These are phyloP conservation scores for Trametes punicea DNA, from an alignment of 768 basidiomycete species.

Conservation along the genomic window DNA sequence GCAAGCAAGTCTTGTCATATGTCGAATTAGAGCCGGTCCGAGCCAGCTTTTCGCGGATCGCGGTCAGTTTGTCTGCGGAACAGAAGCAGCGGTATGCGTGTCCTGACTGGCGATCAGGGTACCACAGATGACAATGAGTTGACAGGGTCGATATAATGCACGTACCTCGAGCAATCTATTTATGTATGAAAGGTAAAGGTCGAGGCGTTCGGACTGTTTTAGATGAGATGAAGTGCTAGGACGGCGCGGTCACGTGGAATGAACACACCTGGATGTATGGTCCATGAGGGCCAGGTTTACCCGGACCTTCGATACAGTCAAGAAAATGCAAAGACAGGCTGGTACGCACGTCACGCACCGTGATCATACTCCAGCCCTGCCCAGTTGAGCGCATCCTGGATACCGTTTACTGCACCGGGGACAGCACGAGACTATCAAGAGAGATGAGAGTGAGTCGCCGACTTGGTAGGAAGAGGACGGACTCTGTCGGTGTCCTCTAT, in stretches of 20 bases:
- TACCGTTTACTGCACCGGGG: slow-evolving; percentile 79
- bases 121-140: background rate
- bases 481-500: slow-evolving; percentile 97
- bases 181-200: slow-evolving; percentile 76
- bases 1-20: slow-evolving; percentile 87
- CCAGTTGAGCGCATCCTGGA: slow-evolving; percentile 78
- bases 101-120: slow-evolving; percentile 52
- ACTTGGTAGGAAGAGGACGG: slow-evolving; percentile 26
- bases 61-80: slow-evolving; percentile 62
- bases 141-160: background rate
- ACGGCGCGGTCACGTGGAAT: background rate
- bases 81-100: slow-evolving; percentile 97
- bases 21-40: slow-evolving; percentile 70
- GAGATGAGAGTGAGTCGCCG: background rate
- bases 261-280: slow-evolving; percentile 80
- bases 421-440: slow-evolving; percentile 69
- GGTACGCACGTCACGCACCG: slow-evolving; percentile 46
- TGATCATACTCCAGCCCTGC: slow-evolving; percentile 89
- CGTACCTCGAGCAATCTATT: slow-evolving; percentile 73
- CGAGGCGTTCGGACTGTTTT: slow-evolving; percentile 88
- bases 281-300: slow-evolving; percentile 65
- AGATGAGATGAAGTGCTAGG: background rate
- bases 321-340: background rate
- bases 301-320: slow-evolving; percentile 59
- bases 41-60: slow-evolving; percentile 67